Evolutionary conservation across 768 basidiomycete species (phyloP), one percentile per base, ranked within the genome.

Genomic region (Russula brevipes): DNA sequence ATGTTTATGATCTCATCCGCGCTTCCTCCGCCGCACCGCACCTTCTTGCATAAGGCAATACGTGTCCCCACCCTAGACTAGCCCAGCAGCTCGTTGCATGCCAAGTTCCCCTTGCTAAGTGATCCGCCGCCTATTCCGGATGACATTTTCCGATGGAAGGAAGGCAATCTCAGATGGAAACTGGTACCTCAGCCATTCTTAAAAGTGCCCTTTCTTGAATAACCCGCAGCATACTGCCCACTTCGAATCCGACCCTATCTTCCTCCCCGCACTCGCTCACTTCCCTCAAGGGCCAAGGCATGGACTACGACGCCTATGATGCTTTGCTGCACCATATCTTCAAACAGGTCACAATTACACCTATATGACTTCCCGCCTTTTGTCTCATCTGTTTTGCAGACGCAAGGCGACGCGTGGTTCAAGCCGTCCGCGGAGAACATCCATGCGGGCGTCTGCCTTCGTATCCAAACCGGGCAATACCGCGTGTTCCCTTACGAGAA

Each of bases 401-500:
- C 89, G 0, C 87, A 89, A 70, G 84, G 86, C 2, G 88, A 90
- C 62, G 86, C 89, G 7, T 91, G 89, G 89, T 91, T 91, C 74
- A 91, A 90, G 69, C 89, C 89, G 4, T 83, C 88, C 0, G 87
- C 89, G 69, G 89, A 92, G 74, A 91, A 89, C 70, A 76, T 90
- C 56, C 84, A 87, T 61, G 87, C 86, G 0, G 89, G 89, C 52
- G 88, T 92, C 66, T 91, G 88, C 70, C 73, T 92, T 24, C 81
- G 89, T 47, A 82, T 89, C 30, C 81, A 85, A 55, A 77, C 82
- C 11, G 85, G 85, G 45, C 79, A 82, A 59, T 92, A 88, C 73
- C 83, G 92, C 35, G 84, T 89, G 42, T 94, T 92, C 70, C 92
- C 92, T 6, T 91, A 92, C 68, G 88, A 93, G 72, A 91, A 91